Evolutionary conservation across 2,329 filamentous ascomycete genomes (phyloP), one percentile per base, ranked within the genome.

Genomic region (Xylaria multiplex): DNA sequence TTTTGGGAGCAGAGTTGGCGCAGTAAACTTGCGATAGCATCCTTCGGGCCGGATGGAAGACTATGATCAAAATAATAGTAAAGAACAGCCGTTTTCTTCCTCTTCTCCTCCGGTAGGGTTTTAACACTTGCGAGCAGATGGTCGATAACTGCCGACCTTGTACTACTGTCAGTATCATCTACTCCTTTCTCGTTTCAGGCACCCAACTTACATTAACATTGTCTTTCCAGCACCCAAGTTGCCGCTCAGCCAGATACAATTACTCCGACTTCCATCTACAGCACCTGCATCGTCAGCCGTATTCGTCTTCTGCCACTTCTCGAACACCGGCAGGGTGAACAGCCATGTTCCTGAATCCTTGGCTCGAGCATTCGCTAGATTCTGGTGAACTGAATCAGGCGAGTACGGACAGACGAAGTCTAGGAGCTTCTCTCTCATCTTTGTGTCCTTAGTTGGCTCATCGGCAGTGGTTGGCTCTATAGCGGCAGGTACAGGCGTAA

Each of bases 131-230:
- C 59, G 40, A 54, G 37, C n/a, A 62, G 48, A 55, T 62, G 50
- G 35, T 62, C 59, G 24, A 54, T 46, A 62, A 62, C 22, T 22
- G 59, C 59, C 49, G 59, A 62, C 59, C 59, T 62, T 55, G n/a
- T 22, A 19, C 14, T 55, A n/a, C 22, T 50, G 59, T 62, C 40
- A 62, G 49, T 50, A 5, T 7, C 40, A 40, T 55, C 48, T 35
- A 24, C 49, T 32, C 50, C 32, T 22, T 37, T 54, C 46, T 35
- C 22, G 8, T 45, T 48, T 11, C 16, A 45, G 40, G 50, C 19
- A 62, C 22, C 13, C 6, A 55, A 62, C 49, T 62, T 55, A 62
- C 59, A 62, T 62, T 40, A 62, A 62, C 37, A 62, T 62, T n/a
- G 59, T 62, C 50, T 62, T 62, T 24, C 59, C 59, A 54, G 49